phyloP scores from a whole-genome alignment of 805 yeast genomes.

The Candida sanyiensis region DNA sequence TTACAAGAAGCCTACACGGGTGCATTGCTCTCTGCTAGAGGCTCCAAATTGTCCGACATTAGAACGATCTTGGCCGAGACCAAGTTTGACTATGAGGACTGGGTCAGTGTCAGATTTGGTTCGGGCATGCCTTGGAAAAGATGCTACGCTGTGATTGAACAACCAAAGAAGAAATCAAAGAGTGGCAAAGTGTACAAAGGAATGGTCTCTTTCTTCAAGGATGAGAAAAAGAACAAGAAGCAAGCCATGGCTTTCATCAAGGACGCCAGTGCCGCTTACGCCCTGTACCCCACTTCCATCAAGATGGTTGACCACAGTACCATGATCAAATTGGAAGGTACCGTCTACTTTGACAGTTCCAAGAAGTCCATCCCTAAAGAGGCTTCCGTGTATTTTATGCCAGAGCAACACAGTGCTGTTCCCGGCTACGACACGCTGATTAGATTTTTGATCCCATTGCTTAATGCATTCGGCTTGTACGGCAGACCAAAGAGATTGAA shows the following conservation, averaged over 20 bases:
- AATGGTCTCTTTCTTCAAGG: conserved; percentile 59
- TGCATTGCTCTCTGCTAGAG: conserved; percentile 86
- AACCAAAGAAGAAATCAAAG: conserved; percentile 46
- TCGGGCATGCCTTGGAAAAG: conserved; percentile 97
- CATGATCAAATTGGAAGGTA: conserved; percentile 84
- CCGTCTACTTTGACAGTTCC: conserved; percentile 51
- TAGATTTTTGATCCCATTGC: conserved; percentile 66
- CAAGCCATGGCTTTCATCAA: conserved; percentile 75
- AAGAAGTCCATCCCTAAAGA: conserved; percentile 45
- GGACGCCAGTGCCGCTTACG: conserved; percentile 67
- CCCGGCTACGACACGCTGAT: conserved; percentile 81
- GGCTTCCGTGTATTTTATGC: conserved; percentile 73
- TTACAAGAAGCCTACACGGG: conserved; percentile 97
- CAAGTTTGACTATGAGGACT: conserved; percentile 82
- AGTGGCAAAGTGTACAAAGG: conserved; percentile 36
- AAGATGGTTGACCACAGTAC: conserved; percentile 80
- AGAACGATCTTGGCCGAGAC: conserved; percentile 79
- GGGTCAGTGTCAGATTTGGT: conserved; percentile 93
- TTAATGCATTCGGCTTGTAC: conserved; percentile 72
- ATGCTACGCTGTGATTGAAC: conserved; percentile 85
- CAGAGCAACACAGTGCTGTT: conserved; percentile 77
- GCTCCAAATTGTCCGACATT: conserved; percentile 81
- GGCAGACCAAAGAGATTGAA: conserved; percentile 73
- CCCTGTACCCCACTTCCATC: conserved; percentile 87
- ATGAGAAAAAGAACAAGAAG: conserved; percentile 68